A percentile compares a stretch with the other conserved stretches of the same genome.
These are phyloP conservation scores for Phyllosticta capitalensis DNA, from an alignment of 2,329 filamentous ascomycete genomes.

Conservation along the genomic window DNA sequence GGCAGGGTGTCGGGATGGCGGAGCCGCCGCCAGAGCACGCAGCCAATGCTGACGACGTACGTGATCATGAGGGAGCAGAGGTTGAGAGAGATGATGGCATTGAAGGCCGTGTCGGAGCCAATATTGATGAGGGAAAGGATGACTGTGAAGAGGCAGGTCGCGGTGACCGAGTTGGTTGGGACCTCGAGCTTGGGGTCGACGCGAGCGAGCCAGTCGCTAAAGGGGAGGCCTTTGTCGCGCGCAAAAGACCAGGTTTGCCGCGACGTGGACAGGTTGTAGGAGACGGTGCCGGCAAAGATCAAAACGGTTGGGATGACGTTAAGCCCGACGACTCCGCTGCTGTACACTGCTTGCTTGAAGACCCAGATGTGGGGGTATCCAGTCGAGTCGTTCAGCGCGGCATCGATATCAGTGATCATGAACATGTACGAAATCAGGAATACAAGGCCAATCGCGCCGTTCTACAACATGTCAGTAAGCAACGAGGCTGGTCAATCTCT, in stretches of 20 bases:
- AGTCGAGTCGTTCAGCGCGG: not conserved
- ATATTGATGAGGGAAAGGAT: constrained; percentile 39
- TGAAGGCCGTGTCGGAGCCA: constrained; percentile 33
- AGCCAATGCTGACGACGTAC: constrained; percentile 11
- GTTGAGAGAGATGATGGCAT: constrained; percentile 19
- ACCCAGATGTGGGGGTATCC: constrained; percentile 9
- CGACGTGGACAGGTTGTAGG: constrained; percentile 13
- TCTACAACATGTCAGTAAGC: not conserved
- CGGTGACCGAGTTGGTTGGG: constrained; percentile 12
- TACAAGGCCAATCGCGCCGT: constrained; percentile 12
- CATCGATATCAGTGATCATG: constrained; percentile 12
- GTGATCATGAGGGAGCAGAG: constrained; percentile 10
- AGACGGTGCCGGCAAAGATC: constrained; percentile 13
- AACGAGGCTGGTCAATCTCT: too few relatives aligned
- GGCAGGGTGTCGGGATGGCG: constrained; percentile 9
- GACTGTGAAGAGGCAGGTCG: constrained; percentile 16
- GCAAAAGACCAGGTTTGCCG: constrained; percentile 16
- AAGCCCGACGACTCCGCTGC: constrained; percentile 10
- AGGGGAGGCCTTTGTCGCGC: constrained; percentile 14
- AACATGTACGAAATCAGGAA: constrained; percentile 15
- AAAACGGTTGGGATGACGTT: constrained; percentile 12
- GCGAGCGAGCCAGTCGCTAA: constrained; percentile 10
- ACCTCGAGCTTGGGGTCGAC: constrained; percentile 12
- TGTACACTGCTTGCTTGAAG: constrained; percentile 9
- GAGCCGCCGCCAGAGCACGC: constrained; percentile 11